These are phyloP conservation scores for Tolypocladium ophioglossoides DNA, from an alignment of 2,329 filamentous ascomycete genomes.

Conservation along the genomic window DNA sequence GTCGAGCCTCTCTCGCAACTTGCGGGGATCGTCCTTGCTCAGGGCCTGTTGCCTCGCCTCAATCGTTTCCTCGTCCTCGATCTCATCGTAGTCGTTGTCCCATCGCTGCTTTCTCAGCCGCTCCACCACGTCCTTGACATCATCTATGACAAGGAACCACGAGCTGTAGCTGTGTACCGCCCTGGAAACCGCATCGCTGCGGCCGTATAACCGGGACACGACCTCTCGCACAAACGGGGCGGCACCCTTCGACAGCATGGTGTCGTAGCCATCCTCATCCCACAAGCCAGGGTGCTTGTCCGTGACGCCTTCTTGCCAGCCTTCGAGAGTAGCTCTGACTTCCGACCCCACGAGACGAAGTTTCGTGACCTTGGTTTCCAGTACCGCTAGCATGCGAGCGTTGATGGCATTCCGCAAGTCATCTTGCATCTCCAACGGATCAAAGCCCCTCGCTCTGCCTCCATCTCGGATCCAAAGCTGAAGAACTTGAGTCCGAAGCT, in stretches of 20 bases:
- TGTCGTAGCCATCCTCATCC: conserved; percentile 51
- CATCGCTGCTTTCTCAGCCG: conserved; percentile 58
- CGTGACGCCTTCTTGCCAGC: conserved; percentile 46
- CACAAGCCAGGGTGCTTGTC: conserved; percentile 51
- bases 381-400: conserved; percentile 49
- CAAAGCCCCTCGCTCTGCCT: conserved; percentile 52
- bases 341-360: conserved; percentile 56
- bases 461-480: conserved; percentile 67
- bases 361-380: conserved; percentile 52
- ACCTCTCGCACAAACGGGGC: conserved; percentile 59
- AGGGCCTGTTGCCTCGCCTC: conserved; percentile 56
- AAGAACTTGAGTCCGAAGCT: conserved; percentile 58
- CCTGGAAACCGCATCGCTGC: conserved; percentile 53
- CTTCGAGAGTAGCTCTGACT: conserved; percentile 48
- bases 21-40: conserved; percentile 59
- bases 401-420: conserved; percentile 60
- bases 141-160: conserved; percentile 67
- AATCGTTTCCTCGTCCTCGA: conserved; percentile 63
- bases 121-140: conserved; percentile 51
- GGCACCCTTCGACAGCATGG: conserved; percentile 56
- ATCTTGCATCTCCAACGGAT: conserved; percentile 58
- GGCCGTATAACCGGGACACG: conserved; percentile 59
- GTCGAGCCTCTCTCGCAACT: conserved; percentile 50
- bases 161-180: conserved; percentile 54
- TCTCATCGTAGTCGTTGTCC: conserved; percentile 64